Conservation (phyloP, 1,284 basidiomycete genomes). For the Sanghuangporus baumii region DNA sequence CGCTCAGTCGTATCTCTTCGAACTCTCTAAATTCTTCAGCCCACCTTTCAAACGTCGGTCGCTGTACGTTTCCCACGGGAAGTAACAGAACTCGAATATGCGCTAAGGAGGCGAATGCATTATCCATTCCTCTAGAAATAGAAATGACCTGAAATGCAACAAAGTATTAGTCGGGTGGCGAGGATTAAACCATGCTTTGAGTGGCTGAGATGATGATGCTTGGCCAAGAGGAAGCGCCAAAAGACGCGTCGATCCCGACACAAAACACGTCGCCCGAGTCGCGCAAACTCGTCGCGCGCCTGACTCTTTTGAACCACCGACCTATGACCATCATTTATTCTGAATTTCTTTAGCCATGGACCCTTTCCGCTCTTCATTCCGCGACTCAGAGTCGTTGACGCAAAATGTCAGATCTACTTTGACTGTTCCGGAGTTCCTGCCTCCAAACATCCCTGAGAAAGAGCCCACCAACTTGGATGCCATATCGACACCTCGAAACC, state of each 20-base stretch:
- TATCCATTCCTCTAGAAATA: slow-evolving; percentile 47
- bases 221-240: neutral
- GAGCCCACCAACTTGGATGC: neutral
- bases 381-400: neutral
- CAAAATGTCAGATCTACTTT: neutral
- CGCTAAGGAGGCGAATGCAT: slow-evolving; percentile 71
- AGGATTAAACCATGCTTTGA: neutral
- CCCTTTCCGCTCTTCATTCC: neutral
- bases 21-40: slow-evolving; percentile 65
- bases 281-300: neutral
- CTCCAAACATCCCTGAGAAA: neutral
- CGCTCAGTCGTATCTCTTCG: slow-evolving; percentile 65
- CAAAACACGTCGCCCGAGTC: neutral
- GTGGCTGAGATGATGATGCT: neutral
- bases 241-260: neutral
- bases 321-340: neutral
- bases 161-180: neutral
- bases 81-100: slow-evolving; percentile 73
- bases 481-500: neutral
- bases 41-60: slow-evolving; percentile 60
- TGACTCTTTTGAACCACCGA: neutral
- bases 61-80: slow-evolving; percentile 68
- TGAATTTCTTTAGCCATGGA: neutral
- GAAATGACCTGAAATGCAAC: too few species aligned
- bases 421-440: neutral